Conservation (phyloP, 345 rosid species). For the Euphorbia tirucalli region DNA sequence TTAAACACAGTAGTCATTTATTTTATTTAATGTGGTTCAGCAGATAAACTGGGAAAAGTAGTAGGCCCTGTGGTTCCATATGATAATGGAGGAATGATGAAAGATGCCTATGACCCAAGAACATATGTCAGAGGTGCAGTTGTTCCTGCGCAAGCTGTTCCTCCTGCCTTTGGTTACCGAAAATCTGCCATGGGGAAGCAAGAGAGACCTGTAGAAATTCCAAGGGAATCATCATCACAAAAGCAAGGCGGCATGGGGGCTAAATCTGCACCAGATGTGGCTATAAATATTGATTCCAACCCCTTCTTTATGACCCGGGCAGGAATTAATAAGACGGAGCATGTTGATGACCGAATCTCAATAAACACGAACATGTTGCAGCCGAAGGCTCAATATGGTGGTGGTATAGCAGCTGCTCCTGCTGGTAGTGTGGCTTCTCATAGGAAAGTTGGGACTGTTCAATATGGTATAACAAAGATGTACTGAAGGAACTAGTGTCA, state of each 20-base stretch:
- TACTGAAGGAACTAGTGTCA: too few species aligned
- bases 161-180: constrained; percentile 39
- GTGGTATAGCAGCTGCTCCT: constrained; percentile 48
- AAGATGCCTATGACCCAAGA: constrained; percentile 67
- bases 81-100: constrained; percentile 46
- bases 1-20: too few species aligned
- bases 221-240: constrained; percentile 44
- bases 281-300: constrained; percentile 73
- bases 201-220: constrained; percentile 49
- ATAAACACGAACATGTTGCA: constrained; percentile 64
- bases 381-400: constrained; percentile 52
- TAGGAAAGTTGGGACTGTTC: constrained; percentile 75
- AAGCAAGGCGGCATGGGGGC: constrained; percentile 55
- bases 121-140: constrained; percentile 49
- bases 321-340: constrained; percentile 56
- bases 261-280: constrained; percentile 62
- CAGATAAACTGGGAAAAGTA: constrained; percentile 67
- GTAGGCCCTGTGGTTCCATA: constrained; percentile 57
- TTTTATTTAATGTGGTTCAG: constrained; percentile 18
- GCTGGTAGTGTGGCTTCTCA: constrained; percentile 45
- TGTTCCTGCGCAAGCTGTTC: constrained; percentile 45
- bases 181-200: constrained; percentile 52
- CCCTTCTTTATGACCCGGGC: constrained; percentile 69
- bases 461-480: constrained; percentile 70
- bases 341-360: constrained; percentile 46